Base-by-base conservation (phyloP, 495 filamentous ascomycete genomes). In the Lophiostoma macrostomum region DNA sequence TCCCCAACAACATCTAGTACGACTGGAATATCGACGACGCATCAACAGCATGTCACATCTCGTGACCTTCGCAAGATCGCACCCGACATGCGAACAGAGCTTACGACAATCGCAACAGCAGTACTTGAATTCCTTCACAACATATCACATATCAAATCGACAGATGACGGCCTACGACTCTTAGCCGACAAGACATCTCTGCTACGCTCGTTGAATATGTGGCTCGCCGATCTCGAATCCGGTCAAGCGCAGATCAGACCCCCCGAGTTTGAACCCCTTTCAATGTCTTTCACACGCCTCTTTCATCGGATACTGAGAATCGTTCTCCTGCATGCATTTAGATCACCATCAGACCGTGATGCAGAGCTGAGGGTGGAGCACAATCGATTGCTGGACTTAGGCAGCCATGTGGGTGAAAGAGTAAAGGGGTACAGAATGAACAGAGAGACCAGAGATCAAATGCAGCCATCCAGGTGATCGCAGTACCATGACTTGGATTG, bases 21-120 rank as follows among this genome's bases (percentile, higher is more conserved):
- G 25, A 53, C 6, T 22, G 50, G 38, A 19, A 44, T 20, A 23
- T 27, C 50, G 22, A 19, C 50, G 27, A 25, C 38, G 20, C 24
- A 43, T 8, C 37, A 44, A 34, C 37, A 44, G 39, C 22, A 28
- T 35, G 37, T 35, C 28, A 29, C 20, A 44, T 36, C 38, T 44
- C 37, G 38, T 20, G 27, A 44, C 36, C 29, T 44, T 53, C 50
- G 50, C 50, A 44, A 10, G 34, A 43, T 53, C 44, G 50, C 29
- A 44, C 50, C 50, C 50, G 38, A 53, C 38, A 44, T 53, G 50
- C 50, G 50, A 20, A 53, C 39, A 34, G 29, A 42, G 50, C 38
- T 53, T 8, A 53, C 19, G 35, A 32, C 19, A 23, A 53, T 53
- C 37, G 50, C 50, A 25, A 25, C 37, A 43, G 34, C 38, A n/a